Conservation (phyloP, 2,329 filamentous ascomycete species). For the Dothiorella sarmentorum region DNA sequence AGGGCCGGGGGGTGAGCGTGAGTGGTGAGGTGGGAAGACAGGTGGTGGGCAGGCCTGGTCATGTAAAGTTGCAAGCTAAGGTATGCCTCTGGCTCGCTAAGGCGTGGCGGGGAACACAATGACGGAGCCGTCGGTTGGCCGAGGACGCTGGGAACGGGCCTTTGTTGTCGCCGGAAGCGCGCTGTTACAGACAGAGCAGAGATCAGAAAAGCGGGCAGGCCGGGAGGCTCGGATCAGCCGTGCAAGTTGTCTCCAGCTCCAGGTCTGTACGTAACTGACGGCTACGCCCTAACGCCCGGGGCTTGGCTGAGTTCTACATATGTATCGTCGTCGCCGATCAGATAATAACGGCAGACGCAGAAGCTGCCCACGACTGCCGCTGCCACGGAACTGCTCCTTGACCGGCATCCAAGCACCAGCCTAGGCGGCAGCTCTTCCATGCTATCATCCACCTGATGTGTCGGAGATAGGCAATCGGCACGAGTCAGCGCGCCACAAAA, state of each 20-base stretch:
- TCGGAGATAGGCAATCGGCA: background rate
- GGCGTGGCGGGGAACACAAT: constrained; percentile 19
- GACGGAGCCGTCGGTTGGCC: constrained; percentile 13
- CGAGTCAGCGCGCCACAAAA: constrained; percentile 2
- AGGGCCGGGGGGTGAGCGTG: background rate
- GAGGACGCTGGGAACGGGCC: constrained; percentile 5
- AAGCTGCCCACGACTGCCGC: background rate
- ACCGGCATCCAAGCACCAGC: background rate
- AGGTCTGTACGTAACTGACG: too few relatives aligned
- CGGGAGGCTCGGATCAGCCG: too few relatives aligned
- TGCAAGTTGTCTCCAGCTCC: too few relatives aligned
- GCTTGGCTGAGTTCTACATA: constrained; percentile 4
- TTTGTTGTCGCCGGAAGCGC: constrained; percentile 12
- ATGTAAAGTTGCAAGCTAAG: constrained; percentile 18
- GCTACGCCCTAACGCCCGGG: background rate
- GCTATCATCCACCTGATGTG: background rate
- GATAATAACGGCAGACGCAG: too few relatives aligned
- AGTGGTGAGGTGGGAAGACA: background rate
- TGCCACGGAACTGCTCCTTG: background rate
- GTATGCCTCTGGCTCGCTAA: constrained; percentile 19
- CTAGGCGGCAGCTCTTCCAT: background rate
- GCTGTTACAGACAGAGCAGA: background rate
- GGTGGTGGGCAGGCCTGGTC: constrained; percentile 10
- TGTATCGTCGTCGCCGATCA: background rate
- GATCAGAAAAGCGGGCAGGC: background rate